A percentile compares a stretch with the other conserved stretches of the same genome.
Evolutionary conservation across 306 rosid genomes (phyloP).

Genomic region (Lathyrus oleraceus): DNA sequence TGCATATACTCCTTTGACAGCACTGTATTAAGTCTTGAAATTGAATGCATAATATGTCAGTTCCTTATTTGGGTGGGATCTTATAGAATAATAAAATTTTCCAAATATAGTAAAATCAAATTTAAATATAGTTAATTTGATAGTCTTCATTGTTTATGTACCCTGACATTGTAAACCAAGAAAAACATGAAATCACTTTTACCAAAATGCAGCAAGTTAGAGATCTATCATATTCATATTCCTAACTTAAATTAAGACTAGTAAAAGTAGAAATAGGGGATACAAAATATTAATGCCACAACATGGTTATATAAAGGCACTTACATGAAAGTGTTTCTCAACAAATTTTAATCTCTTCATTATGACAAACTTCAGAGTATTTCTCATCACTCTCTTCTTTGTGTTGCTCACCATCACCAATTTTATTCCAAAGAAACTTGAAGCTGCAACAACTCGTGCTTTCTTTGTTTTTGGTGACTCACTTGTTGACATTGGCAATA

Average conservation of each 20-base stretch:
- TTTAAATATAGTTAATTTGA: background rate
- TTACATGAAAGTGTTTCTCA: background rate
- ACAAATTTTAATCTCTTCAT: background rate
- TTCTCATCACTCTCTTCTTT: constrained; percentile 7
- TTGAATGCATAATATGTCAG: too few relatives aligned
- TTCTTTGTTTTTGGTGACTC: constrained; percentile 64
- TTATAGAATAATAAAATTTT: background rate
- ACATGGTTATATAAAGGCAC: constrained; percentile 17
- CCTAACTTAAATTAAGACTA: background rate
- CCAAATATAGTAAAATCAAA: background rate
- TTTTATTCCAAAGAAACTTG: constrained; percentile 2
- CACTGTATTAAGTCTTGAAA: too few relatives aligned
- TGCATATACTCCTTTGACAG: too few relatives aligned
- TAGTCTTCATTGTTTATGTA: background rate
- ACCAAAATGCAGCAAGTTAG: background rate
- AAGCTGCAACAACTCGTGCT: constrained; percentile 45
- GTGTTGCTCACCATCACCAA: background rate
- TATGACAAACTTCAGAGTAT: background rate
- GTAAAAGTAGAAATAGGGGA: background rate
- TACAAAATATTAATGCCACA: background rate
- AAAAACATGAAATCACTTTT: background rate
- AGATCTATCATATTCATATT: background rate
- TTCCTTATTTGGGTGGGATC: background rate
- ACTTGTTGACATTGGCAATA: constrained; percentile 60
- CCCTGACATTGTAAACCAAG: background rate